phyloP scores from a whole-genome alignment of 495 filamentous ascomycete genomes.

The Lophiostoma macrostomum region DNA sequence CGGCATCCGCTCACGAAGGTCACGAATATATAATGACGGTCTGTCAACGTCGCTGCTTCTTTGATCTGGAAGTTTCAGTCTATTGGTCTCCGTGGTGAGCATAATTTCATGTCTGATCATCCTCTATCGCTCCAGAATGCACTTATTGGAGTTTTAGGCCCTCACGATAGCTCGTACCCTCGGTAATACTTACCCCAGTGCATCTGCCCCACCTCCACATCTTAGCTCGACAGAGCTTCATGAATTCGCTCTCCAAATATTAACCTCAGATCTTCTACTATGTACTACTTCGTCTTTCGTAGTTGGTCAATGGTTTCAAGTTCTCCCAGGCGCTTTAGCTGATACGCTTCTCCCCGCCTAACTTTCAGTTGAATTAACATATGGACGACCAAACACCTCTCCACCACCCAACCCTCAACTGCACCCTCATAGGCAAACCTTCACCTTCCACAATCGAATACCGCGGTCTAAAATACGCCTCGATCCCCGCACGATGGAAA shows the following conservation, averaged over 20 bases:
- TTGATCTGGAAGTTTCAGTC: too few relatives aligned
- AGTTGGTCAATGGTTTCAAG: neutral
- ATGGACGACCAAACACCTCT: neutral
- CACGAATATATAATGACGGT: too few relatives aligned
- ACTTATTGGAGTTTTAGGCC: too few relatives aligned
- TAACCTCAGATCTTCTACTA: neutral
- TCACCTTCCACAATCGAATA: conserved; percentile 9
- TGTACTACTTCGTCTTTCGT: too few relatives aligned
- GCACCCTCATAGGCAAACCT: conserved; percentile 12
- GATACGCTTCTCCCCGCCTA: neutral
- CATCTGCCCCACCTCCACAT: conserved; percentile 10
- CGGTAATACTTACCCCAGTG: conserved; percentile 9
- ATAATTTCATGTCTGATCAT: too few relatives aligned
- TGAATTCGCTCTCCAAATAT: neutral
- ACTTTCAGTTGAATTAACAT: neutral
- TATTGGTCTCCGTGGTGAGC: too few relatives aligned
- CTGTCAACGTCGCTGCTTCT: too few relatives aligned
- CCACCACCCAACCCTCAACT: conserved; percentile 17
- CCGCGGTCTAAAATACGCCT: conserved; percentile 22
- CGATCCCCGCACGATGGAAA: conserved; percentile 16
- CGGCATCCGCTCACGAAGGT: too few relatives aligned
- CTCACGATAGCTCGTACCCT: too few relatives aligned
- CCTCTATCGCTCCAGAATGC: too few relatives aligned
- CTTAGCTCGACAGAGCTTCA: neutral
- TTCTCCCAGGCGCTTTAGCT: neutral